Evolutionary conservation across 1,284 basidiomycete species (phyloP).

Genomic region (Ganoderma meredithae): DNA sequence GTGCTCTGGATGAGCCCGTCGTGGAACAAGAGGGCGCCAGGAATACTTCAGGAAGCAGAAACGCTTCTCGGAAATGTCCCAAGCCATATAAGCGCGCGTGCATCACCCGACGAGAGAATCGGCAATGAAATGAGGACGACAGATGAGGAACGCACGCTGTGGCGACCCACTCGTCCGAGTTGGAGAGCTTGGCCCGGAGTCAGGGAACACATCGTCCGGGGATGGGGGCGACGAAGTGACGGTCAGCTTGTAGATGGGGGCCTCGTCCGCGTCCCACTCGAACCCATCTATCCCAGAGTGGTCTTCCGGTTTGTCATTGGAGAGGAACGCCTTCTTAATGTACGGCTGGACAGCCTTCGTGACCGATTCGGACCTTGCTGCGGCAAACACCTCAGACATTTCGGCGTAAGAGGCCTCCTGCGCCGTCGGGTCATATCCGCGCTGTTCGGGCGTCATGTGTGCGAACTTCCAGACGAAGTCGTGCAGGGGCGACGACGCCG

Average conservation of each 20-base stretch:
- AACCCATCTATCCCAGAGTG: background rate
- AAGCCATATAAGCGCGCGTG: constrained; percentile 18
- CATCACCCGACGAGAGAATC: constrained; percentile 16
- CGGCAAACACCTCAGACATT: background rate
- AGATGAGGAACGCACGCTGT: constrained; percentile 11
- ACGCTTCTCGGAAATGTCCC: background rate
- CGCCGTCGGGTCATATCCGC: constrained; percentile 30
- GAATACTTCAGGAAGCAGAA: constrained; percentile 20
- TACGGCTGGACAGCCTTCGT: background rate
- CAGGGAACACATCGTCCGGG: background rate
- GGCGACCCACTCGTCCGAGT: background rate
- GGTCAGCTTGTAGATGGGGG: constrained; percentile 6
- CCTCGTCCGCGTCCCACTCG: background rate
- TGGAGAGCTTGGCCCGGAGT: background rate
- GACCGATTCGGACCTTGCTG: background rate
- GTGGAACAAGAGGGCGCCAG: constrained; percentile 18
- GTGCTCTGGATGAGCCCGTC: constrained; percentile 14
- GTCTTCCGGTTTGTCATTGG: background rate
- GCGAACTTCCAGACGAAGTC: constrained; percentile 24
- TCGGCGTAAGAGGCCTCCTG: background rate
- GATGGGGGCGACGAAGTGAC: background rate
- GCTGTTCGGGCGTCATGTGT: constrained; percentile 11
- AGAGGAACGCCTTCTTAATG: background rate
- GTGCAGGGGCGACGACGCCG: constrained; percentile 4
- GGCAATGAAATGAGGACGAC: constrained; percentile 1